These are phyloP conservation scores for Collybiopsis confluens DNA, from an alignment of 768 basidiomycete species.

Conservation along the genomic window DNA sequence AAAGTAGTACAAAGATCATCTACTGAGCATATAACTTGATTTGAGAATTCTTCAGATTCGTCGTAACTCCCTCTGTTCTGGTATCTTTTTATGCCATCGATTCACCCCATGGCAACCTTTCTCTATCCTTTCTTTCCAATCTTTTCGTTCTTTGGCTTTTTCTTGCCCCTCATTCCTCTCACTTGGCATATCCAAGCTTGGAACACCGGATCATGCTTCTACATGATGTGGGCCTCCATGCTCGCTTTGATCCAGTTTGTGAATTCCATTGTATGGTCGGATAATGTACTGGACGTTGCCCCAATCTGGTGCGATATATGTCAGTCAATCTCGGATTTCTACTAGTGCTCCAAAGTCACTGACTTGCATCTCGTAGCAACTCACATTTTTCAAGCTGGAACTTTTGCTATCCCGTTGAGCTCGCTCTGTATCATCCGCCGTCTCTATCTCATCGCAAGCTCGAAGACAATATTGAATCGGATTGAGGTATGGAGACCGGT, in stretches of 20 bases:
- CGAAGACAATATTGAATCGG: neutral
- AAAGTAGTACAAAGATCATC: too few species aligned
- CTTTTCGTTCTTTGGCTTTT: constrained; percentile 29
- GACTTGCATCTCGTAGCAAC: constrained; percentile 19
- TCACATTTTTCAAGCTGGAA: neutral
- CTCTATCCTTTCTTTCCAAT: constrained; percentile 18
- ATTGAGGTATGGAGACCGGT: neutral
- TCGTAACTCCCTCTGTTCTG: too few species aligned
- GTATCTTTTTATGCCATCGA: too few species aligned
- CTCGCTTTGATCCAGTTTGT: constrained; percentile 31
- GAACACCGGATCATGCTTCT: constrained; percentile 37
- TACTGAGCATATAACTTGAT: too few species aligned
- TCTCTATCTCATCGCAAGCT: constrained; percentile 11
- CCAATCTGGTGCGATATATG: constrained; percentile 60
- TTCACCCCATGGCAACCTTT: too few species aligned
- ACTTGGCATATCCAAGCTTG: constrained; percentile 38
- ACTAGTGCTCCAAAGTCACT: too few species aligned
- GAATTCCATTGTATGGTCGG: constrained; percentile 44
- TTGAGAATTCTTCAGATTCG: too few species aligned
- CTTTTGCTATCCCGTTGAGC: constrained; percentile 2
- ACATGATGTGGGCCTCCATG: constrained; percentile 35
- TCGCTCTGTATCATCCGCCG: constrained; percentile 16
- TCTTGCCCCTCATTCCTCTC: constrained; percentile 34
- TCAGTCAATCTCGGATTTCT: too few species aligned
- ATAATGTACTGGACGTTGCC: constrained; percentile 24